Evolutionary conservation across 2,329 filamentous ascomycete species (phyloP), one percentile per base, ranked within the genome.

Genomic region (Alternaria rosae): DNA sequence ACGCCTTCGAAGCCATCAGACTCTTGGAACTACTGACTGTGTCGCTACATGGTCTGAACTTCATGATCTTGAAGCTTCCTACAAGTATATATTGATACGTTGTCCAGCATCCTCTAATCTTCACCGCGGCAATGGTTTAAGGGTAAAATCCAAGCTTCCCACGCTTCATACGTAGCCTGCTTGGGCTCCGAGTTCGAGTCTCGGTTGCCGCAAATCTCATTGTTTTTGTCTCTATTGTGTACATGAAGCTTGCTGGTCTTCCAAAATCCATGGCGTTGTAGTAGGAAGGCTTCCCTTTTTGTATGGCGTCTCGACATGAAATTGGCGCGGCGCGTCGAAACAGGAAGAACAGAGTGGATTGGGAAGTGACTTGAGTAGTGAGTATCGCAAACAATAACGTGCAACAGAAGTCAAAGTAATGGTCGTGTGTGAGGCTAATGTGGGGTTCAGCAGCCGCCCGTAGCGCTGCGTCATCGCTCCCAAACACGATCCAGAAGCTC

Each of bases 111-210:
- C n/a, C n/a, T n/a, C 10, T 30, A 32, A 38, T 15, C 23, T 13
- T 21, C 3, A 30, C 13, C 45, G 70, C 71, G 63, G 55, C 59
- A 60, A 69, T 74, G 68, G 70, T 74, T 74, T 72, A 73, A 65
- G 52, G 71, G 71, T 74, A 72, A 69, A 74, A 74, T 73, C 69
- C 58, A 67, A 68, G 71, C 70, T 73, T 74, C 70, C 71, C 70
- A 74, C 68, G 52, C 57, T 20, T 44, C 23, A 50, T 45, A 61
- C 50, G 32, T 47, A 43, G 59, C 35, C 48, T 70, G 70, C 70
- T 68, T 68, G 51, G 69, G 71, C 68, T 61, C 59, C 68, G 70
- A 54, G 71, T 74, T 73, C 71, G 70, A 73, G 50, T 73, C 70
- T 56, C 69, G 68, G 58, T 66, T 61, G 62, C 58, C 64, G 69